Base-by-base conservation (phyloP, 371 early-diverging fungal species). In the Mucor mucedo region DNA sequence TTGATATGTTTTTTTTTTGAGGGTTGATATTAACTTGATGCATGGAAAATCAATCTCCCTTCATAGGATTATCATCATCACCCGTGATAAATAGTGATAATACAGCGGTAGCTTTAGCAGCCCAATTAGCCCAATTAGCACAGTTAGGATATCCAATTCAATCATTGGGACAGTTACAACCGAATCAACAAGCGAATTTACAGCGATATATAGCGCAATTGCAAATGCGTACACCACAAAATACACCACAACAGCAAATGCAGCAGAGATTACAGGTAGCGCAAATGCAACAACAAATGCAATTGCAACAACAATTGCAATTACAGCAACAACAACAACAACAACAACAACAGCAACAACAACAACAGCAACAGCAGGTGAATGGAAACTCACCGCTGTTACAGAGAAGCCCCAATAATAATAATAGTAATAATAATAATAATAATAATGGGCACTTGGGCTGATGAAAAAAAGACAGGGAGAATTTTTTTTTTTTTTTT, bases 181-280 rank as follows among this genome's bases (percentile, higher is more conserved):
- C 71, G 29, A 70, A 65, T 55, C 79, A 79, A 52, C 79, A 79
- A 65, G 69, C 67, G 1, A 70, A 74, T 54, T 54, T 79, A 42
- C 79, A 79, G 53, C 60, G 77, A 40, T 79, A 79, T 48, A 60
- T 79, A 39, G 60, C 69, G 5, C 79, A 79, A 53, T 54, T 79
- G 47, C 79, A 76, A 55, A 61, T 76, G 66, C 68, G 77, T 42
- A 40, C 68, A 58, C 39, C 27, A 9, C 44, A 57, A 44, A 40
- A 30, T 16, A 56, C 16, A n/a, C 55, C 32, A 29, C 57, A 63
- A 29, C 56, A 56, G 27, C 65, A 65, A 53, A 62, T 62, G 14
- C 70, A 70, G 39, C 70, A 70, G 54, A 45, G 56, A 35, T 47
- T 62, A 40, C 66, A 68, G 27, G 65, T 58, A 8, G 58, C 38